Conservation (phyloP, 352 stramenopile species). For the Globisporangium splendens region DNA sequence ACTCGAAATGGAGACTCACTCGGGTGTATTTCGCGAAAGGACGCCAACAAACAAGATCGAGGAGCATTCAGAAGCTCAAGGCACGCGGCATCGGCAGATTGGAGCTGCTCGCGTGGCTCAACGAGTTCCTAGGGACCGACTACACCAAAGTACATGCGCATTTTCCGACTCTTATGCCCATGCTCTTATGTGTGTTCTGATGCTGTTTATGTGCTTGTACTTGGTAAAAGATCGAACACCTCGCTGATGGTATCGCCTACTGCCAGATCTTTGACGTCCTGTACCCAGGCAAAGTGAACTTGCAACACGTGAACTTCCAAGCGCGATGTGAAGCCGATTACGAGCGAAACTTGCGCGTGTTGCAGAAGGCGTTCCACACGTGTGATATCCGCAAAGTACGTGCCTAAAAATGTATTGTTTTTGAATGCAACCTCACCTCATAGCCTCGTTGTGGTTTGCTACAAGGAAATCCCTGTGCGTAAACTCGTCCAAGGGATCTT, state of each 20-base stretch:
- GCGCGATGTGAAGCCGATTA: constrained; percentile 44
- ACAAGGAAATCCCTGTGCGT: constrained; percentile 57
- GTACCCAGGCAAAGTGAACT: constrained; percentile 59
- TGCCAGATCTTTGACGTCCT: constrained; percentile 72
- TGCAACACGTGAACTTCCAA: constrained; percentile 61
- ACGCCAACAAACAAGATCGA: constrained; percentile 12
- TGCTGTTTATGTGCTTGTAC: background rate
- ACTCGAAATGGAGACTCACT: background rate
- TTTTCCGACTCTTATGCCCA: background rate
- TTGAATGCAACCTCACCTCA: background rate
- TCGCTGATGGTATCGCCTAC: constrained; percentile 77
- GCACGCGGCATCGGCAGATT: constrained; percentile 68
- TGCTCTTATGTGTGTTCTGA: background rate
- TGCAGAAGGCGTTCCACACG: constrained; percentile 48
- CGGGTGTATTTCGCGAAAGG: background rate
- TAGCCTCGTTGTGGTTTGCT: background rate
- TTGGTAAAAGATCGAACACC: constrained; percentile 53
- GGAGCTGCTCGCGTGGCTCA: constrained; percentile 77
- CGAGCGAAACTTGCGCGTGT: constrained; percentile 62
- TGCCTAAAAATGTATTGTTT: background rate
- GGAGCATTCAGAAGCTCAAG: constrained; percentile 79
- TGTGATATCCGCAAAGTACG: constrained; percentile 65
- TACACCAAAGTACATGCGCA: constrained; percentile 57
- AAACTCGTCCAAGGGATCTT: constrained; percentile 71
- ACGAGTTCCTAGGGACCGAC: constrained; percentile 78